Conservation (phyloP, 345 rosid species). For the Moricandia moricandioides region DNA sequence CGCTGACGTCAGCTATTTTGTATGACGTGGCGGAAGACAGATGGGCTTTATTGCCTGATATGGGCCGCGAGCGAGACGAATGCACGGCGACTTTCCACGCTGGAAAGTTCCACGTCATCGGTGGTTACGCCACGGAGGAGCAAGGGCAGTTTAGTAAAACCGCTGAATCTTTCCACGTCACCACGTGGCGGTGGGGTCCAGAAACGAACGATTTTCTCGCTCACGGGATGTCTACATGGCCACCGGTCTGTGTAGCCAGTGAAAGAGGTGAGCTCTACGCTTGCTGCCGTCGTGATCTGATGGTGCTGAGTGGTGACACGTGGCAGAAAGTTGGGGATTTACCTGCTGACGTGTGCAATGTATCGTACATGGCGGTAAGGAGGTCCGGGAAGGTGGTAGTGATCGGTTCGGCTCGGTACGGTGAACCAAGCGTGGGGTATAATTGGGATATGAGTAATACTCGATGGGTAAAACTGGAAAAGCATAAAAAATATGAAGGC, state of each 20-base stretch:
- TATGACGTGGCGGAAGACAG: conserved; percentile 56
- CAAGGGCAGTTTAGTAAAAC: conserved; percentile 65
- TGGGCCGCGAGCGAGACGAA: conserved; percentile 70
- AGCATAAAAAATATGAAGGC: conserved; percentile 7
- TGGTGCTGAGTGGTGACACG: conserved; percentile 16
- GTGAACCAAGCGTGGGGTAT: conserved; percentile 22
- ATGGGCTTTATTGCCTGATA: conserved; percentile 66
- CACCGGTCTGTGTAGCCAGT: conserved; percentile 38
- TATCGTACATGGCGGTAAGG: conserved; percentile 46
- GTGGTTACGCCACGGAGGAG: conserved; percentile 69
- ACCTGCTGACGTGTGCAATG: conserved; percentile 44
- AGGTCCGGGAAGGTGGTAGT: conserved; percentile 46
- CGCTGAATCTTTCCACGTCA: conserved; percentile 48
- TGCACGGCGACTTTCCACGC: conserved; percentile 53
- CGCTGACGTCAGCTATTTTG: conserved; percentile 54
- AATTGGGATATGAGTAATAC: conserved; percentile 13
- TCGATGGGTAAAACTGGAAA: conserved; percentile 27
- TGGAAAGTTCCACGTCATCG: conserved; percentile 66
- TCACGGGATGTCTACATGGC: conserved; percentile 39
- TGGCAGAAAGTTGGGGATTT: conserved; percentile 51
- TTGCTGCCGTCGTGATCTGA: conserved; percentile 44
- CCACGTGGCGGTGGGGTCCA: conserved; percentile 48
- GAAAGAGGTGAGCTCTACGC: conserved; percentile 38
- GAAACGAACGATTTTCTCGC: conserved; percentile 32
- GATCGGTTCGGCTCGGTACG: conserved; percentile 48